phyloP scores from a whole-genome alignment of 176 grass and related monocot species.

The Oryza punctata region DNA sequence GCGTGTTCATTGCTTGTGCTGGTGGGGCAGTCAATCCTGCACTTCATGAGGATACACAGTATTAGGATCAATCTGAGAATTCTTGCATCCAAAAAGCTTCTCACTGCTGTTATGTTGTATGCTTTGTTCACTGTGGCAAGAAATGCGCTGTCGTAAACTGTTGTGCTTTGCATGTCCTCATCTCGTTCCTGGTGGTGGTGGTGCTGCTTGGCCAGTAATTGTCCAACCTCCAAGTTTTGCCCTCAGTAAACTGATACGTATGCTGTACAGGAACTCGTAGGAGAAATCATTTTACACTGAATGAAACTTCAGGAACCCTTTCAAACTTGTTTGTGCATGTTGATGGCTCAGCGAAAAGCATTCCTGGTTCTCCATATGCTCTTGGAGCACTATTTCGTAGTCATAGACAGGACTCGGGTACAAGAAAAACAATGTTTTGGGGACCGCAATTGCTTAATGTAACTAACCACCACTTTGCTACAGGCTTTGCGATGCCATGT shows the following conservation, averaged over 20 bases:
- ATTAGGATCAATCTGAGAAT: slow-evolving; percentile 76
- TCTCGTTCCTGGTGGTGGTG: slow-evolving; percentile 6
- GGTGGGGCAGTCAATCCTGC: slow-evolving; percentile 47
- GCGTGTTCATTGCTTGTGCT: slow-evolving; percentile 48
- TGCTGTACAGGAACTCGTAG: slow-evolving; percentile 27
- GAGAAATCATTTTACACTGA: not conserved
- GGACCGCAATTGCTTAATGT: not conserved
- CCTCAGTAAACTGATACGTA: slow-evolving; percentile 18
- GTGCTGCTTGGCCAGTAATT: slow-evolving; percentile 24
- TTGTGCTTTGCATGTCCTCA: slow-evolving; percentile 7
- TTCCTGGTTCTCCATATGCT: not conserved
- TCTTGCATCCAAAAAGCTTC: slow-evolving; percentile 70
- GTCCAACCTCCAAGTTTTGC: slow-evolving; percentile 24
- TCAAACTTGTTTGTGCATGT: slow-evolving; percentile 14
- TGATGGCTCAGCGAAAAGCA: not conserved
- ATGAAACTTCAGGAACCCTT: slow-evolving; percentile 3
- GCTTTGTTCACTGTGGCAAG: slow-evolving; percentile 26
- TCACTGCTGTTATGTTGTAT: slow-evolving; percentile 37
- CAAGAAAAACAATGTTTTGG: not conserved
- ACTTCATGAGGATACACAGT: slow-evolving; percentile 58
- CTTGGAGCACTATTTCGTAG: slow-evolving; percentile 1
- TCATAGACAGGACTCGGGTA: not conserved
- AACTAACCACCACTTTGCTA: slow-evolving; percentile 3
- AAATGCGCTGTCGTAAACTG: slow-evolving; percentile 19
- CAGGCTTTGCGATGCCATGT: not conserved